A percentile compares a stretch with the other conserved stretches of the same genome.
Conservation (phyloP, 495 filamentous ascomycete species). For the Peziza echinospora region DNA sequence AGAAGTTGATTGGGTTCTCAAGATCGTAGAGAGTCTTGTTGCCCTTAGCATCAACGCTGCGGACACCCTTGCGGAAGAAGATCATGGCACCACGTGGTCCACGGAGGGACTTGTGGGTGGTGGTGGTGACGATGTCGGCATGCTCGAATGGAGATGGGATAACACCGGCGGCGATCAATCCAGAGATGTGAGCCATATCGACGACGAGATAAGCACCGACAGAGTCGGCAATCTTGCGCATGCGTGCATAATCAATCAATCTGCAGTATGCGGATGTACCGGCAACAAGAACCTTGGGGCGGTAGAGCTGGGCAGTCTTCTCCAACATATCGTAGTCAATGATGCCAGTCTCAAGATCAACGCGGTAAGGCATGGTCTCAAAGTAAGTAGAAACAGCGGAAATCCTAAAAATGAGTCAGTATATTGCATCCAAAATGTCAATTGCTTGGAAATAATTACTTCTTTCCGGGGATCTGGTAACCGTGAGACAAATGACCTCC, state of each 20-base stretch:
- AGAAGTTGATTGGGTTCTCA: conserved; percentile 93
- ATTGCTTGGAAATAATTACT: conserved; percentile 36
- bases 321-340: conserved; percentile 93
- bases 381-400: conserved; percentile 88
- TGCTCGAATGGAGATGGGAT: conserved; percentile 87
- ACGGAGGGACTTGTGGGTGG: conserved; percentile 98
- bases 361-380: conserved; percentile 83
- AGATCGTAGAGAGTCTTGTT: conserved; percentile 87
- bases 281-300: conserved; percentile 86
- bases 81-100: conserved; percentile 99
- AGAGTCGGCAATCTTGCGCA: conserved; percentile 89
- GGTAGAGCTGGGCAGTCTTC: conserved; percentile 80
- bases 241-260: conserved; percentile 86
- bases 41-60: conserved; percentile 71
- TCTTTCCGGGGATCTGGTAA: conserved; percentile 81
- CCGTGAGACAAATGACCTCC: conserved; percentile 96
- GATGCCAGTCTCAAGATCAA: conserved; percentile 76
- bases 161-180: conserved; percentile 76
- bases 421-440: conserved; percentile 2
- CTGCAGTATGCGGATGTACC: conserved; percentile 98
- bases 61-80: conserved; percentile 95
- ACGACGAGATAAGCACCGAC: conserved; percentile 87
- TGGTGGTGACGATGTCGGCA: conserved; percentile 95
- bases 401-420: conserved; percentile 33
- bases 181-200: conserved; percentile 98